Evolutionary conservation across 1,284 basidiomycete species (phyloP).

Genomic region (Cerrena zonata): DNA sequence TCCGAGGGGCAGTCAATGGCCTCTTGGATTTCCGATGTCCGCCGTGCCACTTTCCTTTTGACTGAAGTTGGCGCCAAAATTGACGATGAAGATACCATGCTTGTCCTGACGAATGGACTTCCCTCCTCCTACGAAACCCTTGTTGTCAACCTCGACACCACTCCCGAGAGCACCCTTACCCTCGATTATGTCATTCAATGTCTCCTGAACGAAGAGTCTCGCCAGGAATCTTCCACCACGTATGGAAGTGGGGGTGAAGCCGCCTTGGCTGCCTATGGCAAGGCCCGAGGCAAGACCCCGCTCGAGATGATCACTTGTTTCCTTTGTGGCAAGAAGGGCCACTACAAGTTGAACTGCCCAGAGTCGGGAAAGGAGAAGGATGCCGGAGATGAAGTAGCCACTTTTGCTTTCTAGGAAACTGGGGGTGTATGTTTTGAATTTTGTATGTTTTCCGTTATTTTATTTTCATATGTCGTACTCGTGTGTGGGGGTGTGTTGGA

Average conservation of each 20-base stretch:
- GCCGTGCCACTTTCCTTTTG: constrained; percentile 20
- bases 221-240: constrained; percentile 7
- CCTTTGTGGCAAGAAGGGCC: not conserved
- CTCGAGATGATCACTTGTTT: constrained; percentile 1
- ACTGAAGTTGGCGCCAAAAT: constrained; percentile 18
- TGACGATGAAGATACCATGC: constrained; percentile 26
- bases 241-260: not conserved
- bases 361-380: not conserved
- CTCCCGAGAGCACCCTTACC: constrained; percentile 16
- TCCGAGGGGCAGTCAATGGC: constrained; percentile 22
- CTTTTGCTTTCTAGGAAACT: too few relatives aligned
- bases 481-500: too few relatives aligned
- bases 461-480: too few relatives aligned
- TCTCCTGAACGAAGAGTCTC: constrained; percentile 26
- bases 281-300: not conserved
- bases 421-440: too few relatives aligned
- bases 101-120: constrained; percentile 28
- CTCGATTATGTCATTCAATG: constrained; percentile 23
- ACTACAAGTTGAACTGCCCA: not conserved
- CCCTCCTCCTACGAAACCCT: constrained; percentile 22
- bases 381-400: too few relatives aligned
- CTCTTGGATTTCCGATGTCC: constrained; percentile 28
- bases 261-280: not conserved
- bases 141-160: constrained; percentile 25
- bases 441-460: too few relatives aligned